A percentile compares a stretch with the other conserved stretches of the same genome.
Evolutionary conservation across 306 rosid genomes (phyloP).

Genomic region (Parietaria judaica): DNA sequence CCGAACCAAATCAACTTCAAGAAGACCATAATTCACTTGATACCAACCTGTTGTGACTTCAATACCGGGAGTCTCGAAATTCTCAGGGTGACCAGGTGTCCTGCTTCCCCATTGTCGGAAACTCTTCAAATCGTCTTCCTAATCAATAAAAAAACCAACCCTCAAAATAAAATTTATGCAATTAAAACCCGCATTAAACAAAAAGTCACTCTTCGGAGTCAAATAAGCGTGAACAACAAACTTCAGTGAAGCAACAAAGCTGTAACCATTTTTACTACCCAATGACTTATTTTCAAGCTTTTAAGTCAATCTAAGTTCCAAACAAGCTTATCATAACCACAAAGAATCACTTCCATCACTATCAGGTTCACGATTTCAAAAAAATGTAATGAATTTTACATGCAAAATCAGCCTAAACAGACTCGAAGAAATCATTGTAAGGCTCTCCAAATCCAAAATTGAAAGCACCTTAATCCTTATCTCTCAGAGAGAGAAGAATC

Average conservation of each 20-base stretch:
- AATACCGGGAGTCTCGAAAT: slow-evolving; percentile 85
- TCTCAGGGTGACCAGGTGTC: slow-evolving; percentile 98
- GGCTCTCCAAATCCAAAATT: too few species aligned
- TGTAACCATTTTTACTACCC: too few species aligned
- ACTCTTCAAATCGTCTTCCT: slow-evolving; percentile 81
- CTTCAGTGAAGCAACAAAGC: not conserved
- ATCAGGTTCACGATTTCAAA: too few species aligned
- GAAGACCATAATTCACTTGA: not conserved
- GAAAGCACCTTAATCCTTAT: not conserved
- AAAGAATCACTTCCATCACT: too few species aligned
- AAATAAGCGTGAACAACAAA: not conserved
- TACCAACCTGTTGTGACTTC: slow-evolving; percentile 92
- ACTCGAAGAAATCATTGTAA: too few species aligned
- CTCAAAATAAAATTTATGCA: slow-evolving; percentile 10
- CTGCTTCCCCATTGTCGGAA: slow-evolving; percentile 94
- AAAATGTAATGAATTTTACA: too few species aligned
- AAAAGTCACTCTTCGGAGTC: not conserved
- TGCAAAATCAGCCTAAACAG: too few species aligned
- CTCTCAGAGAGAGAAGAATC: not conserved
- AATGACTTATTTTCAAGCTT: too few species aligned
- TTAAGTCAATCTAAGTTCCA: too few species aligned
- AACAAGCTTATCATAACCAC: too few species aligned
- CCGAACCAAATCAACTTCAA: not conserved
- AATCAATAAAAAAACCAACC: slow-evolving; percentile 8
- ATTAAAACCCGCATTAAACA: not conserved